phyloP scores from a whole-genome alignment of 495 filamentous ascomycete species.

The Haplographium delicatum region DNA sequence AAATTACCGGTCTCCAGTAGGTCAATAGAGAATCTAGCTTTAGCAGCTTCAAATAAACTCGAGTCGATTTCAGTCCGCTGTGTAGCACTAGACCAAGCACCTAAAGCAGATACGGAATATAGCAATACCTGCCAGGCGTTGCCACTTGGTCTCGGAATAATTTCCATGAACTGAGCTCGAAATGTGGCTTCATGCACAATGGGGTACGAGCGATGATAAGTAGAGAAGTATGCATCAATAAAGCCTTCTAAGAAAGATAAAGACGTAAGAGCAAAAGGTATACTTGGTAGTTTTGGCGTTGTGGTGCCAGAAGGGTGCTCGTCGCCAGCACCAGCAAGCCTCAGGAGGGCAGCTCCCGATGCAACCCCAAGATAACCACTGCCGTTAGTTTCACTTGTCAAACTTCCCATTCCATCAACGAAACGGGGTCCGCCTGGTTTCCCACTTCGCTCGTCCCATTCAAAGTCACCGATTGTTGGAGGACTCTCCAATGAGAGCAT shows the following conservation, averaged over 20 bases:
- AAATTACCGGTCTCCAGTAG: conserved; percentile 47
- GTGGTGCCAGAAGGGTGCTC: background rate
- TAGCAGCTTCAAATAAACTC: background rate
- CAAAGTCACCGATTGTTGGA: background rate
- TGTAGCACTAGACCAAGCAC: conserved; percentile 43
- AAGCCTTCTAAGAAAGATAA: no score
- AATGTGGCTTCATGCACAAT: conserved; percentile 52
- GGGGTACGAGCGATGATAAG: conserved; percentile 50
- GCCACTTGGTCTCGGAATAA: conserved; percentile 42
- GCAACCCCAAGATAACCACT: background rate
- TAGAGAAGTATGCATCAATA: conserved; percentile 47
- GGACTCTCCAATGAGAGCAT: background rate
- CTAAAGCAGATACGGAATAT: conserved; percentile 44
- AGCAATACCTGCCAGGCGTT: conserved; percentile 45
- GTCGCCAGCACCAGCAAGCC: background rate
- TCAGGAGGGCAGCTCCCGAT: background rate
- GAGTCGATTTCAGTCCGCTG: conserved; percentile 14
- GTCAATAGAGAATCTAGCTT: background rate
- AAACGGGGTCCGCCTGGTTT: no score
- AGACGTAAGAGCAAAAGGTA: background rate
- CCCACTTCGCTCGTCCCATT: background rate
- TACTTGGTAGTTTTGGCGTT: background rate
- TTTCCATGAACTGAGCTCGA: conserved; percentile 48
- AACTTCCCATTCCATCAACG: background rate
- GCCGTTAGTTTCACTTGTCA: background rate